Base-by-base conservation (phyloP, 139 green algal species). In the Coccomyxa sp. region DNA sequence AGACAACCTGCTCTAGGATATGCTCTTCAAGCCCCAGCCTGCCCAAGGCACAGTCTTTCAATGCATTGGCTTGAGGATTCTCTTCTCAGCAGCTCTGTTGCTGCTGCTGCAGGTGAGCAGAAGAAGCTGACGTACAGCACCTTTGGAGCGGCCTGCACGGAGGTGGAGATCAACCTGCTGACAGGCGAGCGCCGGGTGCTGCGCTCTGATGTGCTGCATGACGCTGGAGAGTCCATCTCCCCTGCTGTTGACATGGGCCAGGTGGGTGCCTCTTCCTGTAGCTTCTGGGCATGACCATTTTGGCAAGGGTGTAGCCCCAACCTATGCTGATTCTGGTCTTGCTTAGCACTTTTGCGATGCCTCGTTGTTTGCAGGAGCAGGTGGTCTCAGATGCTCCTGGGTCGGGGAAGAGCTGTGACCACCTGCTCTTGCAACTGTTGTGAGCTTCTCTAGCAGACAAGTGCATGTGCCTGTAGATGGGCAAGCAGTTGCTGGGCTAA, bases 161-260 rank as follows among this genome's bases (percentile, higher is more conserved):
- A 97, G 73, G 92, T 95, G 33, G 86, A 92, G 73, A 37, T 90
- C 0, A 82, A 94, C 55, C 69, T 89, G 75, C 82, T 94, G 69
- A 94, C 89, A 16, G 89, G 89, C 29, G 89, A 90, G 73, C 75
- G 70, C 41, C 78, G 68, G 9, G 35, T 94, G 68, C 85, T 88
- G 33, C 84, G 81, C 6, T 55, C 75, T 5, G 89, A 94, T 75
- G 74, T 94, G 9, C 69, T 89, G 36, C 87, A 90, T 44, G 89
- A 94, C 75, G 79, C 77, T 29, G 88, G 88, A 10, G 85, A 85
- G 40, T 84, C 74, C 55, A 39, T 92, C 40, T 92, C 92, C 86
- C 88, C 89, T 9, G 88, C 83, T 24, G 77, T 92, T n/a, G 89
- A 94, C 78, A 76, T 93, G 7, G 88, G 88, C 22, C 88, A 92